These are phyloP conservation scores for Trametes elegans DNA, from an alignment of 768 basidiomycete genomes.

Conservation along the genomic window DNA sequence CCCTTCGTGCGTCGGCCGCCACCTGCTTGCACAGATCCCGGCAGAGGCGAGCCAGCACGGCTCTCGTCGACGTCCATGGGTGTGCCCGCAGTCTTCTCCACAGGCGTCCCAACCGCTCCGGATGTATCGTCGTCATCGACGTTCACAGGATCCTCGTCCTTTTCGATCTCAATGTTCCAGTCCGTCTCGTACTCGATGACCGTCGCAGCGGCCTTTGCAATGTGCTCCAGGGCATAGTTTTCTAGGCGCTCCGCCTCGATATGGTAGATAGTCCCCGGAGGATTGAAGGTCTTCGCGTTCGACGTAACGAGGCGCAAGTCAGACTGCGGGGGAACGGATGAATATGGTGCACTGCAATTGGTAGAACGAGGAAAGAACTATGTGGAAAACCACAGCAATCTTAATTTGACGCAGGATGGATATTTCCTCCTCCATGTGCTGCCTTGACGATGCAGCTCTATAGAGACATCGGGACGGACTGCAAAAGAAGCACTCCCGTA, in stretches of 20 bases:
- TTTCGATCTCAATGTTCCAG: constrained; percentile 81
- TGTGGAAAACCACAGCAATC: no score
- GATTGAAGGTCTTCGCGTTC: constrained; percentile 78
- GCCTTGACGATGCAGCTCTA: no score
- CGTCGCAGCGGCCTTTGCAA: constrained; percentile 63
- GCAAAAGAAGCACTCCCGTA: no score
- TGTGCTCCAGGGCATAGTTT: constrained; percentile 69
- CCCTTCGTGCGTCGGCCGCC: constrained; percentile 14
- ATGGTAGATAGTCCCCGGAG: constrained; percentile 69
- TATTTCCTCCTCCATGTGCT: no score
- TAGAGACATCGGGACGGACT: no score
- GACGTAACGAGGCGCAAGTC: constrained; percentile 71
- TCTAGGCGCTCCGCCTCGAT: constrained; percentile 74
- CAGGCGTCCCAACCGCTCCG: constrained; percentile 14
- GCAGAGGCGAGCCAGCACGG: constrained; percentile 30
- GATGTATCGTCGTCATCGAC: constrained; percentile 46
- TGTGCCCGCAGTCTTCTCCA: constrained; percentile 23
- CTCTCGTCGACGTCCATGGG: constrained; percentile 42
- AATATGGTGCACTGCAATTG: no score
- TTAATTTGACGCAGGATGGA: no score
- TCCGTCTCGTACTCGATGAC: constrained; percentile 83
- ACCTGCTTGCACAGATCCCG: constrained; percentile 14
- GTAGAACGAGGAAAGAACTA: no score
- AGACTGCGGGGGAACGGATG: constrained; percentile 36
- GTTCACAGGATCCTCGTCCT: constrained; percentile 29